Base-by-base conservation (phyloP, 345 rosid species). In the Noccaea caerulescens region DNA sequence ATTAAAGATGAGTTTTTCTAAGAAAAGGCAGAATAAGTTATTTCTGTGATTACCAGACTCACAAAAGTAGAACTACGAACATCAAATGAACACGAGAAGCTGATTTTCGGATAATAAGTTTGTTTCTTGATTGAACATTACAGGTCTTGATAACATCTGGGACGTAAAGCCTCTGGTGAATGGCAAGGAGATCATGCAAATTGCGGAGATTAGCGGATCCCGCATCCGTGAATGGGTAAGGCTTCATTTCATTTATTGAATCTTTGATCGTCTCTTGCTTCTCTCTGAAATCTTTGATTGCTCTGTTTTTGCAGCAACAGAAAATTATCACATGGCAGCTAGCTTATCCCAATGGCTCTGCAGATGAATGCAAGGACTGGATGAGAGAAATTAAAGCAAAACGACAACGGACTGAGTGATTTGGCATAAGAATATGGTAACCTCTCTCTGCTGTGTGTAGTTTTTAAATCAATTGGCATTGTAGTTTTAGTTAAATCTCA, bases 321-420 rank as follows among this genome's bases (percentile, higher is more conserved):
- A 88, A 85, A 46, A 52, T 87, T 44, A 76, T 87, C 5, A 87
- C 86, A 43, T 93, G 98, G 97, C 96, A 93, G 84, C 84, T 93
- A 6, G 90, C 91, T 20, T 78, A 86, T 72, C 92, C 92, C 7
- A 62, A 79, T 4, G 90, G 92, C 27, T 82, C 89, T 32, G 69
- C 85, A 0, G 92, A 90, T 52, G 92, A 93, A 81, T 90, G 93
- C 75, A 81, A 88, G n/a, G 92, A 87, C 20, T 93, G 97, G 97
- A 93, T 93, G 93, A 87, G 72, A 76, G 77, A 86, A 78, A 76
- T 84, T 6, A 78, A 87, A 72, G 75, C 69, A 25, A 93, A 93
- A 82, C 86, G 96, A 6, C 62, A 77, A 58, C 84, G 79, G 79
- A 77, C 65, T 50, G 82, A 82, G 66, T 84, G 44, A 57, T 32